Base-by-base conservation (phyloP, 495 filamentous ascomycete species). In the Parathielavia appendiculata region DNA sequence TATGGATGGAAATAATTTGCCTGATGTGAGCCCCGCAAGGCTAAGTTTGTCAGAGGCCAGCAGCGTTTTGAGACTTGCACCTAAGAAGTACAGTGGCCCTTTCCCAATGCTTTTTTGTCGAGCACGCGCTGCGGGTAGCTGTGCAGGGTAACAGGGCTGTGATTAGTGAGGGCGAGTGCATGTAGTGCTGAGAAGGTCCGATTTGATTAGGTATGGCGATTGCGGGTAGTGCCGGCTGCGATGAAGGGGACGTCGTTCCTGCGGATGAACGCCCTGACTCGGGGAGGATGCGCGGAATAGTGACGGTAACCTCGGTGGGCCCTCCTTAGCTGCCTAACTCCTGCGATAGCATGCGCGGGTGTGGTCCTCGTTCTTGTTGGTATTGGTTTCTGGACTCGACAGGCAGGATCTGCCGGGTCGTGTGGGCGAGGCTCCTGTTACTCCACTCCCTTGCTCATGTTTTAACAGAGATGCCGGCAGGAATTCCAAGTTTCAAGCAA, bases 1-100 rank as follows among this genome's bases (percentile, higher is more conserved):
- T 76, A 71, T 79, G 76, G 72, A 76, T 71, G 61, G 76, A 74
- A 72, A 78, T 69, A 76, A 77, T 78, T 75, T 73, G 75, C 66
- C 68, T 60, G 61, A 69, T 61, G 52, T 65, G 70, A 70, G 76
- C 76, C 76, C 75, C 74, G 72, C 62, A 67, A 73, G 76, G 75
- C 73, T 75, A 60, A 60, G 58, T 65, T 30, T 58, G 67, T 58
- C 45, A 56, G 44, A 56, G 44, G 57, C 11, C n/a, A 53, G 57
- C 26, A 52, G 57, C 34, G 63, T 51, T 52, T 1, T 1, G 20
- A 17, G 13, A 14, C 20, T 2, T n/a, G 12, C 30, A 35, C 0
- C 7, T 6, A 43, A 34, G 41, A 40, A 13, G 22, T 40, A 34
- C 22, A n/a, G 44, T 38, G 58, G 54, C 54, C 51, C 49, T 49